Percentiles rank a stretch among this genome's conserved stretches.
Conservation (phyloP, 2,329 filamentous ascomycete species). For the Sphaerostilbella broomeana region DNA sequence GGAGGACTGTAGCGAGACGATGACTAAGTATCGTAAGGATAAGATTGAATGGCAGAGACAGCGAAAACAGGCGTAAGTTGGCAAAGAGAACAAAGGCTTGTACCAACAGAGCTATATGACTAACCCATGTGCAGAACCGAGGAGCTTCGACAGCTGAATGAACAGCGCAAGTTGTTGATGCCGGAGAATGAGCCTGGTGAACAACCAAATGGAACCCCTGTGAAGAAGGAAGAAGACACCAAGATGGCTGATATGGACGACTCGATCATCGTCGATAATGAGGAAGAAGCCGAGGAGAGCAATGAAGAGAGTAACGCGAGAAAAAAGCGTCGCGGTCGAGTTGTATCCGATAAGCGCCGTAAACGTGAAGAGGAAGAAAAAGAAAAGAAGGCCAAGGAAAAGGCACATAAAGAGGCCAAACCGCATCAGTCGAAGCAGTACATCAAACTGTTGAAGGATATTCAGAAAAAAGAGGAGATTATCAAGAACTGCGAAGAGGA, state of each 20-base stretch:
- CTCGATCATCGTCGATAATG: slow-evolving; percentile 43
- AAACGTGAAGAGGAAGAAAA: slow-evolving; percentile 71
- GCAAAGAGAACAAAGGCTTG: not conserved
- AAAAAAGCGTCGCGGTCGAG: slow-evolving; percentile 51
- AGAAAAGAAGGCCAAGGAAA: slow-evolving; percentile 66
- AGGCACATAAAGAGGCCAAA: slow-evolving; percentile 60
- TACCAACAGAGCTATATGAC: slow-evolving; percentile 7
- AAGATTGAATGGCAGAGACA: slow-evolving; percentile 89
- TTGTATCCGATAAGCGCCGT: slow-evolving; percentile 56
- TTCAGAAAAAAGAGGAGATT: slow-evolving; percentile 75
- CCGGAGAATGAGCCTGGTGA: slow-evolving; percentile 66
- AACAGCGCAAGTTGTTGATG: slow-evolving; percentile 64
- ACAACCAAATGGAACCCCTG: slow-evolving; percentile 42
- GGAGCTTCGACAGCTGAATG: slow-evolving; percentile 63
- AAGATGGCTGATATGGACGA: slow-evolving; percentile 61
- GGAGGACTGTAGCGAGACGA: slow-evolving; percentile 85
- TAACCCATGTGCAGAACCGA: slow-evolving; percentile 47
- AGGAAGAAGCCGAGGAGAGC: slow-evolving; percentile 58
- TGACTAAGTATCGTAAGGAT: slow-evolving; percentile 91
- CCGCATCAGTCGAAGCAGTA: slow-evolving; percentile 83
- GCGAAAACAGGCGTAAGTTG: slow-evolving; percentile 57
- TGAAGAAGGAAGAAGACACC: slow-evolving; percentile 48
- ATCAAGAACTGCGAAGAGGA: slow-evolving; percentile 79
- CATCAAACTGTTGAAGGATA: slow-evolving; percentile 78
- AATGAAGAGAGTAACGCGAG: slow-evolving; percentile 58